Conservation (phyloP, 2,329 filamentous ascomycete genomes). For the Colletotrichum tropicicola region DNA sequence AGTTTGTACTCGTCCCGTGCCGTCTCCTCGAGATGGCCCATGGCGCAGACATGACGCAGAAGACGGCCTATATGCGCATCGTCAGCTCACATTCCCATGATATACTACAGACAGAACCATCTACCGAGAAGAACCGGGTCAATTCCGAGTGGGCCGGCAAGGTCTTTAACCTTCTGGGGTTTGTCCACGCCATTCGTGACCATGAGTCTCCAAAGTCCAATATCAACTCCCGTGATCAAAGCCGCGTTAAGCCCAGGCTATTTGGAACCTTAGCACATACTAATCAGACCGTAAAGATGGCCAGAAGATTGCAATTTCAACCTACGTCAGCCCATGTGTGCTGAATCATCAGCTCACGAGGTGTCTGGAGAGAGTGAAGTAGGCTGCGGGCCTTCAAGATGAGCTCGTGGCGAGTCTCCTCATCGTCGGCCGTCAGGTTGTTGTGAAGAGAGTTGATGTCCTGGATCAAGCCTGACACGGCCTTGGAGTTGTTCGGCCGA, state of each 20-base stretch:
- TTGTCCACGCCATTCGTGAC: conserved; percentile 35
- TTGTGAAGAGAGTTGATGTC: background rate
- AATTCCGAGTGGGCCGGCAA: conserved; percentile 39
- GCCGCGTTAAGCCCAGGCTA: conserved; percentile 25
- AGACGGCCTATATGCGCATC: conserved; percentile 34
- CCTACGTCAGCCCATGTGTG: conserved; percentile 54
- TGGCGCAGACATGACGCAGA: conserved; percentile 46
- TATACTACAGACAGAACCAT: background rate
- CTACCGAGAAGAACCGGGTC: conserved; percentile 30
- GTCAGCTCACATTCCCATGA: background rate
- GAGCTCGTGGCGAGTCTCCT: conserved; percentile 38
- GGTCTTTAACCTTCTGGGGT: conserved; percentile 40
- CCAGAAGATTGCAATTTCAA: background rate
- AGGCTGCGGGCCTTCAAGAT: conserved; percentile 43
- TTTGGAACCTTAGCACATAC: background rate
- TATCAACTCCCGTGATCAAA: conserved; percentile 42
- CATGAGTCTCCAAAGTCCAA: conserved; percentile 46
- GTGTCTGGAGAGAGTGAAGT: conserved; percentile 50
- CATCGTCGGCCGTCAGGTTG: background rate
- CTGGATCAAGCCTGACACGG: conserved; percentile 26
- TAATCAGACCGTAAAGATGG: background rate
- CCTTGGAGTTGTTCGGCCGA: conserved; percentile 28
- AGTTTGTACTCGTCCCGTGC: conserved; percentile 45
- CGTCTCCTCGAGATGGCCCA: conserved; percentile 49
- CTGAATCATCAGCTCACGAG: conserved; percentile 56